These are phyloP conservation scores for Neonectria faginata DNA, from an alignment of 2,329 filamentous ascomycete species.

Conservation along the genomic window DNA sequence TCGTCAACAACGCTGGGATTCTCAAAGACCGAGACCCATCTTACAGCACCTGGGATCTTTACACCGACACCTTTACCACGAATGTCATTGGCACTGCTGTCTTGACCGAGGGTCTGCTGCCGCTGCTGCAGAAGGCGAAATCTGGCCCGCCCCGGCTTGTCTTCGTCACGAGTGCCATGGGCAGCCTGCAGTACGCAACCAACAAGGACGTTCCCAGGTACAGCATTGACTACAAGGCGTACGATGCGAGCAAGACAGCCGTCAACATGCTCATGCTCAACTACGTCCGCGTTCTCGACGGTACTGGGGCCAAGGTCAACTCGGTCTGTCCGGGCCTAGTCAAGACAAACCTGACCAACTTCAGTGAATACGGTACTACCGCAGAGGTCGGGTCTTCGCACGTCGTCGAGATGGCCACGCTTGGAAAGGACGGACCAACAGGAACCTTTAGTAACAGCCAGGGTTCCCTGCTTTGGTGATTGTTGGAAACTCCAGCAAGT, in stretches of 20 bases:
- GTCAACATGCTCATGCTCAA: slow-evolving; percentile 53
- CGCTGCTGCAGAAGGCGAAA: slow-evolving; percentile 43
- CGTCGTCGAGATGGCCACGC: slow-evolving; percentile 45
- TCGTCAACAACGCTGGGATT: slow-evolving; percentile 50
- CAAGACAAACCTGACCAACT: slow-evolving; percentile 42
- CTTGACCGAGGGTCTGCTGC: slow-evolving; percentile 45
- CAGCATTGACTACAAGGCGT: slow-evolving; percentile 45
- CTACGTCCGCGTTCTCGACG: slow-evolving; percentile 46
- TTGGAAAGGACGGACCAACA: slow-evolving; percentile 44
- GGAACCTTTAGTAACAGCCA: slow-evolving; percentile 43
- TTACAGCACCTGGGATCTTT: slow-evolving; percentile 46
- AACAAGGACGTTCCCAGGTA: slow-evolving; percentile 45
- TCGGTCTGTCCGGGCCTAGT: slow-evolving; percentile 51
- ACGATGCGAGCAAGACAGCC: slow-evolving; percentile 55
- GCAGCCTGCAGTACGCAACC: slow-evolving; percentile 43
- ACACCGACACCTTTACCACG: slow-evolving; percentile 50
- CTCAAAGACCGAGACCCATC: slow-evolving; percentile 37
- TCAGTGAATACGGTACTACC: slow-evolving; percentile 19
- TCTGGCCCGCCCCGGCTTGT: slow-evolving; percentile 48
- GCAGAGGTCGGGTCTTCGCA: slow-evolving; percentile 42
- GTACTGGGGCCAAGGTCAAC: slow-evolving; percentile 49
- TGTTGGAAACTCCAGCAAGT: too few relatives aligned
- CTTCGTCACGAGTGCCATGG: slow-evolving; percentile 52
- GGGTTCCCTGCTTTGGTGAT: slow-evolving; percentile 37
- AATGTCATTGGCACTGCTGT: slow-evolving; percentile 50